Conservation (phyloP, 2,329 filamentous ascomycete genomes). For the Fusarium sp. region DNA sequence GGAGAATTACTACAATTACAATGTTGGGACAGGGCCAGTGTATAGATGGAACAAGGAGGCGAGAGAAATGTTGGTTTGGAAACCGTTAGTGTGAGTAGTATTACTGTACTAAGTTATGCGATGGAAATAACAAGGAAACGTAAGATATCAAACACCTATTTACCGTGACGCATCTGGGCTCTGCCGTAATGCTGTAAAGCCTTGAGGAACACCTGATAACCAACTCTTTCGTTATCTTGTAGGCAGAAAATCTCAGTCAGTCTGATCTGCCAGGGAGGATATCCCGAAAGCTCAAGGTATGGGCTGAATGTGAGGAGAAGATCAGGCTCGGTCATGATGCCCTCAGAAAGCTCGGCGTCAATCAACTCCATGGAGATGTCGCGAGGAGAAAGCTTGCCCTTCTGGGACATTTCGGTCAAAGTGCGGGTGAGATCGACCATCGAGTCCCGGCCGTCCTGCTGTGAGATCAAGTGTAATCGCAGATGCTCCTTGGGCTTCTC, state of each 20-base stretch:
- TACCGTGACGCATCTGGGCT: constrained; percentile 88
- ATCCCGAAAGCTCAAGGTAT: constrained; percentile 84
- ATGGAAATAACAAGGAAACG: constrained; percentile 10
- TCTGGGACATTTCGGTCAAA: constrained; percentile 92
- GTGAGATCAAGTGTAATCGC: constrained; percentile 80
- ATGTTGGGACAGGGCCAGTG: constrained; percentile 75
- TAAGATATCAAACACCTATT: constrained; percentile 49
- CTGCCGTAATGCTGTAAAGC: constrained; percentile 85
- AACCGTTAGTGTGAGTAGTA: constrained; percentile 39
- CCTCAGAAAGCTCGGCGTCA: constrained; percentile 83
- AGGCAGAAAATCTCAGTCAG: constrained; percentile 92
- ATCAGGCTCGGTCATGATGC: constrained; percentile 88
- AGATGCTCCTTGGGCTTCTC: constrained; percentile 54
- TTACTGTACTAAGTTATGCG: constrained; percentile 19
- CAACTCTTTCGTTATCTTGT: constrained; percentile 81
- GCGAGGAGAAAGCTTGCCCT: constrained; percentile 78
- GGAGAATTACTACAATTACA: constrained; percentile 86
- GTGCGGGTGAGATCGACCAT: constrained; percentile 96
- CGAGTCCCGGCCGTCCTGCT: constrained; percentile 89
- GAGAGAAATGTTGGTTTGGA: constrained; percentile 60
- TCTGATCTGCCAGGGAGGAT: constrained; percentile 95
- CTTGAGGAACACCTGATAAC: constrained; percentile 91
- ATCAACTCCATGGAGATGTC: constrained; percentile 89
- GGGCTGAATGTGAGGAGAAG: constrained; percentile 88
- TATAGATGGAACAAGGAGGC: constrained; percentile 70